A percentile compares a stretch with the other conserved stretches of the same genome.
phyloP scores from a whole-genome alignment of 2,329 filamentous ascomycete genomes.

The Taxawa tesnikishii region DNA sequence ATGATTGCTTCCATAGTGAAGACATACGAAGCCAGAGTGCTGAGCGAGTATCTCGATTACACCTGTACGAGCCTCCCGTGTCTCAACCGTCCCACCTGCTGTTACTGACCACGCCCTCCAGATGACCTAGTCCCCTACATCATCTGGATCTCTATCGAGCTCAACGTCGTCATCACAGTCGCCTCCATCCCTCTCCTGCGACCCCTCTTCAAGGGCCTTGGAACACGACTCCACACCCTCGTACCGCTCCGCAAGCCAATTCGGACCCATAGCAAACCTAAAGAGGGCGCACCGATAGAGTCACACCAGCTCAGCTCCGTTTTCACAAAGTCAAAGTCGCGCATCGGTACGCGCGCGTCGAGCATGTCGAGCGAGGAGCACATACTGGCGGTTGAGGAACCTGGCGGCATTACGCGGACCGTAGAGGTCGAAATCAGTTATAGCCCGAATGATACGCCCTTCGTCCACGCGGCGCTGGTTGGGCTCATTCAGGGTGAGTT shows the following conservation, averaged over 20 bases:
- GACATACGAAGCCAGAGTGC: slow-evolving; percentile 15
- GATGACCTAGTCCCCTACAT: slow-evolving; percentile 15
- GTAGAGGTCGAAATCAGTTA: slow-evolving; percentile 13
- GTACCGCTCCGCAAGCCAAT: no score
- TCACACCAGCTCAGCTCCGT: slow-evolving; percentile 1
- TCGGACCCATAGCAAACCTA: no score
- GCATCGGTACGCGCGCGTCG: slow-evolving; percentile 4
- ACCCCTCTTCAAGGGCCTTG: slow-evolving; percentile 14
- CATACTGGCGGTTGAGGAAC: slow-evolving; percentile 8
- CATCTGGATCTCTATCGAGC: slow-evolving; percentile 17
- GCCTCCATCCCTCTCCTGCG: slow-evolving; percentile 17
- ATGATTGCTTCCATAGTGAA: slow-evolving; percentile 18
- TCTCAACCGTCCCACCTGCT: no score
- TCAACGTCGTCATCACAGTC: slow-evolving; percentile 22
- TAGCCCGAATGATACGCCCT: slow-evolving; percentile 10
- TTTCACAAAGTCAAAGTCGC: slow-evolving; percentile 7
- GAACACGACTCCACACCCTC: no score
- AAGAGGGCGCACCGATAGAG: no score
- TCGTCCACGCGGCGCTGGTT: slow-evolving; percentile 18
- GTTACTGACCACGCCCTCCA: no score
- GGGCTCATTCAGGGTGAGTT: slow-evolving; percentile 9
- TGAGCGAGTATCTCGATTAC: slow-evolving; percentile 16
- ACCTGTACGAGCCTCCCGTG: slow-evolving; percentile 14
- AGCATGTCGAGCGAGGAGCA: slow-evolving; percentile 9
- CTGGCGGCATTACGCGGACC: slow-evolving; percentile 9